Evolutionary conservation across 2,329 filamentous ascomycete species (phyloP).

Genomic region (Chalaropsis thielavioides): DNA sequence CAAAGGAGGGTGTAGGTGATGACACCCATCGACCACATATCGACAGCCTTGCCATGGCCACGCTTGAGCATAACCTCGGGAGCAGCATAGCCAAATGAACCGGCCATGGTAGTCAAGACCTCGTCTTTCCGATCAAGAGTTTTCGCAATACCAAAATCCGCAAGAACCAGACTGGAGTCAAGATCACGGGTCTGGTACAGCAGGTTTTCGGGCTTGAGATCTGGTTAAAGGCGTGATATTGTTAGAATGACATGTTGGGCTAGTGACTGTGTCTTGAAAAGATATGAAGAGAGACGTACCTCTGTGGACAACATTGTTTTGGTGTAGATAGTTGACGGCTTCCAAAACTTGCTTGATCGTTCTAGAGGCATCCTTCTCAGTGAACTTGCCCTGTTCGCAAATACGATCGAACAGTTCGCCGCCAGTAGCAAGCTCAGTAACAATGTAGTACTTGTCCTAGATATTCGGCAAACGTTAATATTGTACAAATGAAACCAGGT

Average conservation of each 20-base stretch:
- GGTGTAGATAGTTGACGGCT: constrained; percentile 84
- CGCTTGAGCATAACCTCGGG: constrained; percentile 97
- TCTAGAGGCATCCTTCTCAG: constrained; percentile 91
- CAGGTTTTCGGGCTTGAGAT: constrained; percentile 95
- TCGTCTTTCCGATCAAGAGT: constrained; percentile 85
- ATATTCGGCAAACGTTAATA: background rate
- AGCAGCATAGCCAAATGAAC: constrained; percentile 93
- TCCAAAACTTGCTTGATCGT: constrained; percentile 89
- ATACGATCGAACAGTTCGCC: constrained; percentile 97
- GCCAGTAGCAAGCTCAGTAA: constrained; percentile 88
- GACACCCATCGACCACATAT: constrained; percentile 98
- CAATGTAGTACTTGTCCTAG: constrained; percentile 98
- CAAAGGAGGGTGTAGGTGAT: constrained; percentile 98
- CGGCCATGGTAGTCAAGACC: constrained; percentile 94
- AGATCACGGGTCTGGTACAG: constrained; percentile 71
- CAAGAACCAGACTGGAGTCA: constrained; percentile 76
- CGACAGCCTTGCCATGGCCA: constrained; percentile 93
- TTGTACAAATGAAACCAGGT: background rate
- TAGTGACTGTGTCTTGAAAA: background rate
- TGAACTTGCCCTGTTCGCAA: constrained; percentile 95
- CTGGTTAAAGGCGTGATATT: constrained; percentile 49
- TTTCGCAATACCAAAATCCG: constrained; percentile 97
- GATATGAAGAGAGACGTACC: constrained; percentile 36
- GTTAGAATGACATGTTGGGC: background rate
- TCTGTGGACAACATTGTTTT: constrained; percentile 90